Base-by-base conservation (phyloP, 2,329 filamentous ascomycete species). In the Arthrobotrys sinensis region DNA sequence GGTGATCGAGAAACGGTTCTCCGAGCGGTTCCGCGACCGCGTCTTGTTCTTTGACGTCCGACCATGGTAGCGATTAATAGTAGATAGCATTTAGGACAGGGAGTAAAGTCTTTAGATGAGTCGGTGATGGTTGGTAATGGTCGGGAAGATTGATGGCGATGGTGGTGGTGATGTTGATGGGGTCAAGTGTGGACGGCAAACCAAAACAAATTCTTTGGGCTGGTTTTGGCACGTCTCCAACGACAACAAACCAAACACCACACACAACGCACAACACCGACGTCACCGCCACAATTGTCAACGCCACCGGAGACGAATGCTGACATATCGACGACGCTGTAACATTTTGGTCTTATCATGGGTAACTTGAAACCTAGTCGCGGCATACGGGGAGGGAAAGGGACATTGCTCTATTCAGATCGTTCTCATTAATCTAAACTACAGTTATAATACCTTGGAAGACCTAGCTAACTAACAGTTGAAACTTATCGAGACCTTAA, bases 131-230 rank as follows among this genome's bases (percentile, higher is more conserved):
- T 46, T 10, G 57, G 28, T 52, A 32, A 57, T 45, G 38, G 40
- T 63, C 3, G 16, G 36, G 16, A 19, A 21, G 36, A 36, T 14
- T 16, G 68, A 19, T 46, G 57, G 46, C 34, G 73, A 53, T 71
- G 38, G 52, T 57, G 57, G 64, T 36, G 14, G n/a, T 63, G 32
- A 40, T 62, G 64, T 43, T 68, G 55, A 68, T 68, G 46, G 24
- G 28, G n/a, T 40, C 2, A 14, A 16, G 19, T 34, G 16, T 28
- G 53, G 52, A 45, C 14, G 66, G 48, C 72, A 70, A 76, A 77
- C 72, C 72, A 77, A 77, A 77, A 77, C 73, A 77, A 77, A 77
- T 68, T 53, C 14, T 45, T 45, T 52, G 55, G 48, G 45, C 11
- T 2, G 8, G 40, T 36, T 65, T 55, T 48, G 68, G 55, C 57